Evolutionary conservation across 202 grass and related monocot species (phyloP), one percentile per base, ranked within the genome.

Genomic region (Carex arenaria): DNA sequence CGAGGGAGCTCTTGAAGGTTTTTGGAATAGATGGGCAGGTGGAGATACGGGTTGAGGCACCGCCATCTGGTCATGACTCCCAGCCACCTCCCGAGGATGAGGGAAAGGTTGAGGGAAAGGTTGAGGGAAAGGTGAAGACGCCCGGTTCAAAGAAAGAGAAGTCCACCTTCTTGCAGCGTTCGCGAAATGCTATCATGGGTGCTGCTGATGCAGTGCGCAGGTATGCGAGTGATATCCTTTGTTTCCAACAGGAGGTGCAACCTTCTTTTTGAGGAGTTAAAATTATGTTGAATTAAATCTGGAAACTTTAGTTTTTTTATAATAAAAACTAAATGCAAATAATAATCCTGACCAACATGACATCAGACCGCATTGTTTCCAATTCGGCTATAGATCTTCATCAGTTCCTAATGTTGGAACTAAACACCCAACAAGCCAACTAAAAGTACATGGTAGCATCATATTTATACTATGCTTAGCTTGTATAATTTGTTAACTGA

Each of bases 1-100:
- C 93, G 52, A 98, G 93, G 69, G 93, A 93, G 56, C 78, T 98
- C 17, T 85, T 98, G 57, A 95, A 93, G 87, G 93, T 98, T 31
- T 98, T 98, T 89, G 89, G 85, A 31, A 90, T 95, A 47, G 92
- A 98, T 80, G 91, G 93, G 20, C 92, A 94, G 36, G 83, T 91
- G 12, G 91, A 95, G 54, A 83, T 76, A 63, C 72, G 80, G 23
- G 69, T 86, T 54, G 88, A 90, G 68, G 57, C 87, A 47, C 84
- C 85, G 59, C 83, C 91, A 67, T 66, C 80, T 0, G 64, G 47
- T 54, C 63, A 68, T 54, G 80, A 82, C 3, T 52, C 64, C 45
- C 80, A 82, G 17, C 88, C 81, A 83, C 85, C 86, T 72, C 84
- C 85, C 38, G 38, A 40, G 38, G 38, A 40, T 40, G 38, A 40